phyloP scores from a whole-genome alignment of 306 rosid species.

The Notholithocarpus densiflorus region DNA sequence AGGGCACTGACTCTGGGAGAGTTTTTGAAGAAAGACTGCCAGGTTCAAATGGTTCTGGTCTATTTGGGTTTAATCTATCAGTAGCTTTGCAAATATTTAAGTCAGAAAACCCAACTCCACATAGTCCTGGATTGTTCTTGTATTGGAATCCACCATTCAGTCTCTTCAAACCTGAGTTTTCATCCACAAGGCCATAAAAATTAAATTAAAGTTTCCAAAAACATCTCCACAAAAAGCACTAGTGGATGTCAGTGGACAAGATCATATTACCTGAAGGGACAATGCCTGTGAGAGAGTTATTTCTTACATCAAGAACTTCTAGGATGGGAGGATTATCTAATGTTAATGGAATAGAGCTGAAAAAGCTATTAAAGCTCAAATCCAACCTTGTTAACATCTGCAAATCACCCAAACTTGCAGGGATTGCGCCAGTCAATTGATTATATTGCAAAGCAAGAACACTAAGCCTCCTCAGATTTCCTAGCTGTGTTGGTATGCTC shows the following conservation, averaged over 20 bases:
- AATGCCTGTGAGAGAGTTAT: constrained; percentile 74
- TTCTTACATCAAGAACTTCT: constrained; percentile 54
- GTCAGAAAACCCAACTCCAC: constrained; percentile 64
- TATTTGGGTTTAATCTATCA: constrained; percentile 40
- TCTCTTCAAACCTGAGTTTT: constrained; percentile 50
- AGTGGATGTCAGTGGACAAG: neutral
- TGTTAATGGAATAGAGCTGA: constrained; percentile 75
- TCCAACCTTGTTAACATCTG: constrained; percentile 54
- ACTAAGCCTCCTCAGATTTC: constrained; percentile 47
- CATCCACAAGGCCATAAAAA: constrained; percentile 2
- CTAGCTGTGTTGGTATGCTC: constrained; percentile 63
- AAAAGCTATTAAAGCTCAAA: constrained; percentile 68
- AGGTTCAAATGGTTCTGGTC: constrained; percentile 77
- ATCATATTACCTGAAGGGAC: constrained; percentile 59
- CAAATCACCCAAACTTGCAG: constrained; percentile 80
- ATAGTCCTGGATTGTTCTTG: constrained; percentile 59
- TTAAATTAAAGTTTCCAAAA: constrained; percentile 1
- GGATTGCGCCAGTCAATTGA: constrained; percentile 70
- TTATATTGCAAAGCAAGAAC: constrained; percentile 80
- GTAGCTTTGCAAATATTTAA: constrained; percentile 47
- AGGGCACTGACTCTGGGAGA: constrained; percentile 52
- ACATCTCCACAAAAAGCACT: neutral
- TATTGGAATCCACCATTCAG: constrained; percentile 60
- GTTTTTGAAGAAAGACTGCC: constrained; percentile 34
- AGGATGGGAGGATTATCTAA: constrained; percentile 59